Percentiles rank a stretch among this genome's conserved stretches.
phyloP scores from a whole-genome alignment of 2,329 filamentous ascomycete species.

The Zelopaecilomyces penicillatus region DNA sequence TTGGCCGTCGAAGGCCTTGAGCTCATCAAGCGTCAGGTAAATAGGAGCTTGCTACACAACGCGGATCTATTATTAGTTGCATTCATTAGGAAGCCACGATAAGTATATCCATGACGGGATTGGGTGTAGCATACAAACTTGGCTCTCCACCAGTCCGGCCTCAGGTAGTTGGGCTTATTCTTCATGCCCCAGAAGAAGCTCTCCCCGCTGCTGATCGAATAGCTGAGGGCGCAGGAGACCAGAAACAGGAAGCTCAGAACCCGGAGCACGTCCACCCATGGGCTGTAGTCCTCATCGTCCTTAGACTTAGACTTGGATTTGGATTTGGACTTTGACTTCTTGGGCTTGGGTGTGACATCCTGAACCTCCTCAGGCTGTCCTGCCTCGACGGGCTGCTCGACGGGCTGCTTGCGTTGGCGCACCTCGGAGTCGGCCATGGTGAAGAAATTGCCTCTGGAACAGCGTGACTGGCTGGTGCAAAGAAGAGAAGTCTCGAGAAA shows the following conservation, averaged over 20 bases:
- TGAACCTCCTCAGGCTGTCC: slow-evolving; percentile 6
- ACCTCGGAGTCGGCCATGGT: slow-evolving; percentile 31
- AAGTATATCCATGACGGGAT: background rate
- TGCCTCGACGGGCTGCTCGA: slow-evolving; percentile 15
- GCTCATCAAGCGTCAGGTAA: slow-evolving; percentile 65
- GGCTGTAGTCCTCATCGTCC: slow-evolving; percentile 51
- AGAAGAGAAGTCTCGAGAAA: background rate
- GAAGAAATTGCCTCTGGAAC: background rate
- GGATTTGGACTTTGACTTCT: slow-evolving; percentile 14
- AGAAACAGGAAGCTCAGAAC: slow-evolving; percentile 59
- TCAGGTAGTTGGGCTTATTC: slow-evolving; percentile 55
- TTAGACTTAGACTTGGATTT: slow-evolving; percentile 14
- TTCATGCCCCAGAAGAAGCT: slow-evolving; percentile 58
- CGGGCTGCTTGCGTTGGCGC: slow-evolving; percentile 34
- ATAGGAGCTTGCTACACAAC: slow-evolving; percentile 45
- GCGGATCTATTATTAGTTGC: background rate
- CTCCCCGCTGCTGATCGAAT: slow-evolving; percentile 64
- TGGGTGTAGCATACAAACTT: slow-evolving; percentile 44
- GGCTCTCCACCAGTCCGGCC: slow-evolving; percentile 47
- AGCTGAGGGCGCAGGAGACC: slow-evolving; percentile 62
- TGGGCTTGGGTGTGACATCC: background rate
- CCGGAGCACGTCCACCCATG: slow-evolving; percentile 59
- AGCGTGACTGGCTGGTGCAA: background rate
- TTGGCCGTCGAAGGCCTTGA: slow-evolving; percentile 67
- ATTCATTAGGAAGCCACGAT: background rate